phyloP scores from a whole-genome alignment of 1,284 basidiomycete genomes.

The Crocinoboletus sp. region DNA sequence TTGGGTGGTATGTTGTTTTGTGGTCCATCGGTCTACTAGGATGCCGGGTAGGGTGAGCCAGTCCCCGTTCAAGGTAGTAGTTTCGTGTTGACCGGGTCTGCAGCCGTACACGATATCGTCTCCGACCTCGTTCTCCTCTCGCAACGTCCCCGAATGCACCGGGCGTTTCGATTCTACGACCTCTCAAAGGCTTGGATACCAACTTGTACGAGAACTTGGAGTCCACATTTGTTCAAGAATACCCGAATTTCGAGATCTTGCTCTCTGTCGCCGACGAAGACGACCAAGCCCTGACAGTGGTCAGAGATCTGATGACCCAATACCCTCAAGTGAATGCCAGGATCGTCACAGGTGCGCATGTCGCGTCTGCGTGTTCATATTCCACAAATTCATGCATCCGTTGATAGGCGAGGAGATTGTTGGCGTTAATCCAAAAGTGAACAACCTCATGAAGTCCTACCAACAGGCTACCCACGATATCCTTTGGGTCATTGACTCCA shows the following conservation, averaged over 20 bases:
- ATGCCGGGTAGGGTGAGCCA: conserved; percentile 71
- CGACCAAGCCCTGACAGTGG: conserved; percentile 81
- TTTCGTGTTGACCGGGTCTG: conserved; percentile 15
- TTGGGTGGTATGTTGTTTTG: conserved; percentile 69
- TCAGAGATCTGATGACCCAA: conserved; percentile 68
- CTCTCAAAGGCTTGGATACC: conserved; percentile 87
- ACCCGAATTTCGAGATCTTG: conserved; percentile 84
- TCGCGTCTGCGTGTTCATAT: background rate
- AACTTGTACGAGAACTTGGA: conserved; percentile 94
- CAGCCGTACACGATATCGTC: conserved; percentile 70
- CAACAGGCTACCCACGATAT: conserved; percentile 81
- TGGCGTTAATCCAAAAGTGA: conserved; percentile 97
- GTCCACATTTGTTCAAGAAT: conserved; percentile 85
- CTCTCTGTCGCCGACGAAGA: conserved; percentile 79
- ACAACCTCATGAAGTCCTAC: conserved; percentile 90
- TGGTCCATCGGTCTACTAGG: conserved; percentile 79
- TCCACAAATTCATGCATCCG: conserved; percentile 6
- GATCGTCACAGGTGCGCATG: conserved; percentile 67
- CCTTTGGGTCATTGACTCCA: conserved; percentile 96
- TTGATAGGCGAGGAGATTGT: conserved; percentile 63
- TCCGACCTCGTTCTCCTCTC: conserved; percentile 61
- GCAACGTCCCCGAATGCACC: conserved; percentile 56
- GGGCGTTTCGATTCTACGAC: conserved; percentile 88
- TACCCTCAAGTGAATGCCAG: conserved; percentile 70
- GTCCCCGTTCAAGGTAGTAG: background rate